Evolutionary conservation across 495 filamentous ascomycete genomes (phyloP).

Genomic region (Podospora bellae-mahoneyi): DNA sequence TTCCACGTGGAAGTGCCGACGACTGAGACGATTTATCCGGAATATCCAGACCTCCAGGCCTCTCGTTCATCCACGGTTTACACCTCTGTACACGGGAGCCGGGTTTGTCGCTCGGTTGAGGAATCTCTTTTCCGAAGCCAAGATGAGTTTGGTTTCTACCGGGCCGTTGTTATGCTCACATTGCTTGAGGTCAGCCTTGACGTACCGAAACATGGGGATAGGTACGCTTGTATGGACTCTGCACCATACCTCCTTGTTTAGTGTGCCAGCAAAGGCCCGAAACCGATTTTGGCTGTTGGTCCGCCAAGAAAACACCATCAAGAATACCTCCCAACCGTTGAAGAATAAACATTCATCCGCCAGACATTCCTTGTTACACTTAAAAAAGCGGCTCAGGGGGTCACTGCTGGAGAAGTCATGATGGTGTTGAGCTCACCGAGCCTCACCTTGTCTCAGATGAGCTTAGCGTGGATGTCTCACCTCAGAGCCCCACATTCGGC

Average conservation of each 20-base stretch:
- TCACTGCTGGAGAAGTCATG: background rate
- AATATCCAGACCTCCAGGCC: background rate
- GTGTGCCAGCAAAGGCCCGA: background rate
- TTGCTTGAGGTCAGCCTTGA: background rate
- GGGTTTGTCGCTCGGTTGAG: background rate
- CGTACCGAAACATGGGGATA: background rate
- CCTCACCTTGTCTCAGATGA: conserved; percentile 7
- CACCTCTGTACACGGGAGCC: background rate
- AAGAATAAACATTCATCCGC: background rate
- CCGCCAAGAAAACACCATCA: background rate
- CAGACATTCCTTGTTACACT: background rate
- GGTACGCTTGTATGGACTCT: background rate
- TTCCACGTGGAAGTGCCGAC: background rate
- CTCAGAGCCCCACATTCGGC: background rate
- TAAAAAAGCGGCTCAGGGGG: background rate
- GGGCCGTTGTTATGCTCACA: background rate
- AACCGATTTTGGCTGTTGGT: background rate
- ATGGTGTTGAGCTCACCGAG: background rate
- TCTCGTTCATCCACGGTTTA: background rate
- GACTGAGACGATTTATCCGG: background rate
- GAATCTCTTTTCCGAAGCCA: background rate
- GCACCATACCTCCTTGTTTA: background rate
- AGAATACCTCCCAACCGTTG: background rate
- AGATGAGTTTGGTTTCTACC: background rate
- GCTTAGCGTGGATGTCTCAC: background rate